Percentiles rank a stretch among this genome's conserved stretches.
Evolutionary conservation across 805 yeast species (phyloP).

Genomic region (Wickerhamomyces alni): DNA sequence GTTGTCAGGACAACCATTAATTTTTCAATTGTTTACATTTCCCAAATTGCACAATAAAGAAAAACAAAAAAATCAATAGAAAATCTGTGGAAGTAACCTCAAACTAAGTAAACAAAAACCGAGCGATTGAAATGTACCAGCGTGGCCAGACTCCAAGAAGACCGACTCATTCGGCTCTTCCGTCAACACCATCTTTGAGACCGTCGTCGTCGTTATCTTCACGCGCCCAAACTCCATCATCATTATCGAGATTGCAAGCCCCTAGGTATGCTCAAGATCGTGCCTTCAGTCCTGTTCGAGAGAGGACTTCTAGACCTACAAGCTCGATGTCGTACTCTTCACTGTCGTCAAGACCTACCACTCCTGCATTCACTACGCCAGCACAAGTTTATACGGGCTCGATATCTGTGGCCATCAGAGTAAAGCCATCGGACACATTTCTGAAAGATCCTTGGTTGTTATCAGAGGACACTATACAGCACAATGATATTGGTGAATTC

Average conservation of each 20-base stretch:
- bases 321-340: slow-evolving; percentile 8
- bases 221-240: slow-evolving; percentile 18
- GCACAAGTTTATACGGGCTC: slow-evolving; percentile 51
- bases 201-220: slow-evolving; percentile 17
- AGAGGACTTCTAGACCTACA: slow-evolving; percentile 11
- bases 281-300: slow-evolving; percentile 18
- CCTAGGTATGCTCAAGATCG: slow-evolving; percentile 16
- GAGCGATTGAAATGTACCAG: slow-evolving; percentile 16
- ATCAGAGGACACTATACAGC: slow-evolving; percentile 34
- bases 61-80: background rate
- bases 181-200: slow-evolving; percentile 19
- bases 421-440: slow-evolving; percentile 48
- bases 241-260: slow-evolving; percentile 9
- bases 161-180: slow-evolving; percentile 5
- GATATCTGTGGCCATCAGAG: slow-evolving; percentile 72
- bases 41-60: background rate
- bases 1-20: background rate
- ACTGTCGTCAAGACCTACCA: slow-evolving; percentile 17
- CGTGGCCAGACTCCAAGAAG: slow-evolving; percentile 20
- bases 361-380: slow-evolving; percentile 14
- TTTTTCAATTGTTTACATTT: background rate
- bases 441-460: slow-evolving; percentile 27
- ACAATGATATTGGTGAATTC: slow-evolving; percentile 59
- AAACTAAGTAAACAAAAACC: too few species aligned
- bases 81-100: too few species aligned